phyloP scores from a whole-genome alignment of 768 basidiomycete genomes.

The Gautieria morchelliformis region DNA sequence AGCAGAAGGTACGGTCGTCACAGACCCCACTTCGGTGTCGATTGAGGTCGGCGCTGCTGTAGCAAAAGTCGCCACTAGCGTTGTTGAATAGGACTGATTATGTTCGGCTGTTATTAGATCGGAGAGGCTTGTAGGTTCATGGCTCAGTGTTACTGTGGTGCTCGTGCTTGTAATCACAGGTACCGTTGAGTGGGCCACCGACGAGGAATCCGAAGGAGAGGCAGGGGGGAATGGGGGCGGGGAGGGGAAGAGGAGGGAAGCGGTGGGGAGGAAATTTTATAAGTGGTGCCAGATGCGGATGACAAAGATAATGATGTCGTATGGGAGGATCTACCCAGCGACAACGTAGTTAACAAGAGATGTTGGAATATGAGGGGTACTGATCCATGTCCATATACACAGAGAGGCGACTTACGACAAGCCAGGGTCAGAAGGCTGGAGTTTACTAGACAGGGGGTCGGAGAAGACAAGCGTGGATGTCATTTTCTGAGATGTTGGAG shows the following conservation, averaged over 20 bases:
- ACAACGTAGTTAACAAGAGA: slow-evolving; percentile 10
- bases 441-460: too few relatives aligned
- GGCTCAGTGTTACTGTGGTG: too few relatives aligned
- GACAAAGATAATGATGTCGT: slow-evolving; percentile 8
- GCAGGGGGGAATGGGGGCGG: slow-evolving; percentile 16
- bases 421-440: too few relatives aligned
- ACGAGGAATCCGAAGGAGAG: not conserved
- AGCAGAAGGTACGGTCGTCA: slow-evolving; percentile 42
- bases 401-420: too few relatives aligned
- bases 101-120: not conserved
- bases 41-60: slow-evolving; percentile 13
- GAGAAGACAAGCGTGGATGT: slow-evolving; percentile 12
- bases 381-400: not conserved
- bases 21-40: slow-evolving; percentile 10
- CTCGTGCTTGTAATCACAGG: slow-evolving; percentile 10
- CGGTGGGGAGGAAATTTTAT: slow-evolving; percentile 1
- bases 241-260: not conserved
- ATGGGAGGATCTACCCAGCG: not conserved
- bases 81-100: not conserved
- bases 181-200: slow-evolving; percentile 2
- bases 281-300: slow-evolving; percentile 4
- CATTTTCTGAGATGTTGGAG: slow-evolving; percentile 12
- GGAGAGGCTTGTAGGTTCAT: not conserved
- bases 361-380: not conserved
- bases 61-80: slow-evolving; percentile 12